A percentile compares a stretch with the other conserved stretches of the same genome.
These are phyloP conservation scores for Catharanthus roseus DNA, from an alignment of 257 asterid genomes.

Conservation along the genomic window DNA sequence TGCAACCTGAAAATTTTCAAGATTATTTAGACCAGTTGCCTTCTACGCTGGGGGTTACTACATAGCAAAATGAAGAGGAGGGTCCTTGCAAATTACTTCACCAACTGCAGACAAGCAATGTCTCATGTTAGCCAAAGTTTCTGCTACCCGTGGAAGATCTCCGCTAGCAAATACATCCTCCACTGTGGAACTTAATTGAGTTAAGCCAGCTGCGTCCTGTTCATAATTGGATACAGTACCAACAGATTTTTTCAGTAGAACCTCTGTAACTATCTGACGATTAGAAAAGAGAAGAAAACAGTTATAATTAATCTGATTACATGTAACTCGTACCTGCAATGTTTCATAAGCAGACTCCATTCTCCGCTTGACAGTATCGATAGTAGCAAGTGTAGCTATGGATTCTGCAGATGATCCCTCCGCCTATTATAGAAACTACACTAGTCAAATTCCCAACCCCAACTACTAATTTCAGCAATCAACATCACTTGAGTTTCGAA, in stretches of 20 bases:
- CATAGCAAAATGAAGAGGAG: not conserved
- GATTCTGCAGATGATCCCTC: slow-evolving; percentile 70
- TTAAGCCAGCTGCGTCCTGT: slow-evolving; percentile 97
- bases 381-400: slow-evolving; percentile 78
- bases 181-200: slow-evolving; percentile 92
- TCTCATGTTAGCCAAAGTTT: slow-evolving; percentile 94
- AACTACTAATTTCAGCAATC: not conserved
- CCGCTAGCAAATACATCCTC: slow-evolving; percentile 99
- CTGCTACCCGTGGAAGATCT: slow-evolving; percentile 97
- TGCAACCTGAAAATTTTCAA: slow-evolving; percentile 64
- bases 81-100: slow-evolving; percentile 45
- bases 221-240: slow-evolving; percentile 19
- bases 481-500: not conserved
- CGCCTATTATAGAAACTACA: slow-evolving; percentile 44
- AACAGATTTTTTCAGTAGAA: not conserved
- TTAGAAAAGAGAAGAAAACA: not conserved
- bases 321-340: slow-evolving; percentile 55
- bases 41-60: not conserved
- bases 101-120: slow-evolving; percentile 98
- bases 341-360: slow-evolving; percentile 98
- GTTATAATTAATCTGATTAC: not conserved
- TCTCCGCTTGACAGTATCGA: slow-evolving; percentile 91
- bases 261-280: not conserved
- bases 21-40: not conserved
- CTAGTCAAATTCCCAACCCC: not conserved